Evolutionary conservation across 2,329 filamentous ascomycete genomes (phyloP), one percentile per base, ranked within the genome.

Genomic region (Paecilomyces fulvus): DNA sequence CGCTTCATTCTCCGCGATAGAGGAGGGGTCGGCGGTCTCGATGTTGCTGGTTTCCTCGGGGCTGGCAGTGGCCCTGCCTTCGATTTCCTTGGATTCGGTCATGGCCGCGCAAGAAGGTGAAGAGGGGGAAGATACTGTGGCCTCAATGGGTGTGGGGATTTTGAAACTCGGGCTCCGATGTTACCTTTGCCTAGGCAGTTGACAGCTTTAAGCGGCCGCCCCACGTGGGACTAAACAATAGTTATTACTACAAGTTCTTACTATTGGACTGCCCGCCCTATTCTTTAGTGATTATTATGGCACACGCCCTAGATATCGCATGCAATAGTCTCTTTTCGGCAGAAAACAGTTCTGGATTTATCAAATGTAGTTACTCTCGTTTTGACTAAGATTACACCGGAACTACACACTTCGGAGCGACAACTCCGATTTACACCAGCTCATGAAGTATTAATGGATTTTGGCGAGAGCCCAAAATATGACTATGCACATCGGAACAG

Each of bases 1-100:
- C 59, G 70, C 68, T 5, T 62, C 61, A 11, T 75, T 74, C 51
- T 73, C 76, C 7, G 75, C 75, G 3, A 71, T 68, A 25, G 76
- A 71, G 1, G 59, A 78, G n/a, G 70, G 73, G 0, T 69, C 10
- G 14, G 52, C 30, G 30, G 37, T 25, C 17, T 54, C 31, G 25
- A 52, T 31, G 43, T 37, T 56, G 31, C 53, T 43, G 50, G n/a
- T 53, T 23, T 48, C 48, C 25, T 57, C 54, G 30, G 51, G n/a
- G n/a, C 56, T 51, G n/a, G 53, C 54, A 33, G 65, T 63, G 49
- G 63, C 64, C 52, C 72, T 72, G 58, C 67, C 69, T 61, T 73
- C 71, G 46, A 52, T 56, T 46, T 70, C 65, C 50, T 68, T 63
- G n/a, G 66, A 61, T 54, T 72, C 69, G 30, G 71, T 64, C 71